These are phyloP conservation scores for Coemansia sp. DNA, from an alignment of 192 early-diverging fungal genomes.

Conservation along the genomic window DNA sequence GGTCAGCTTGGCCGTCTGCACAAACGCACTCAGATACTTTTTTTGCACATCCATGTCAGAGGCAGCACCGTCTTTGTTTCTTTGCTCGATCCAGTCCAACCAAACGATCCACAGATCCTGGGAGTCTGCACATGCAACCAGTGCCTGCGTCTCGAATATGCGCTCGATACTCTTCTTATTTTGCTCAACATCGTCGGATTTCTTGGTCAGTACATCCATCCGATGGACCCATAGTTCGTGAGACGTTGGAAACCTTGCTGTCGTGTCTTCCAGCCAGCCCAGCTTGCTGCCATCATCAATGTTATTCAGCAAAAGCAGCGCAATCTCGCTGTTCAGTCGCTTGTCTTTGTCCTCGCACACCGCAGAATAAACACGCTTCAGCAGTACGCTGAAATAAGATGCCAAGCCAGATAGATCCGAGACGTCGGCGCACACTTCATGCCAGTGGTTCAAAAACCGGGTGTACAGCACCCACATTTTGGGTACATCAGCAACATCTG, in stretches of 20 bases:
- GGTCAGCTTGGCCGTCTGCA: slow-evolving; percentile 51
- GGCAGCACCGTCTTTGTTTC: neutral
- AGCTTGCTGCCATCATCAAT: neutral
- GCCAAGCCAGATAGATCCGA: slow-evolving; percentile 15
- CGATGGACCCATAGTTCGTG: slow-evolving; percentile 34
- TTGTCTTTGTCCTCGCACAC: slow-evolving; percentile 50
- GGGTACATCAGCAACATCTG: slow-evolving; percentile 41
- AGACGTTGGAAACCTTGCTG: slow-evolving; percentile 26
- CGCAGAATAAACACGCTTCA: slow-evolving; percentile 58
- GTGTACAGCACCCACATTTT: slow-evolving; percentile 67
- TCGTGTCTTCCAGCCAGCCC: slow-evolving; percentile 25
- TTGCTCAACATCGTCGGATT: neutral
- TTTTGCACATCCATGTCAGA: slow-evolving; percentile 50
- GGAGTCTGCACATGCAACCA: slow-evolving; percentile 26
- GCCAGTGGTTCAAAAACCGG: slow-evolving; percentile 60
- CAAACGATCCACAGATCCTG: slow-evolving; percentile 49
- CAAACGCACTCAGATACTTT: slow-evolving; percentile 52
- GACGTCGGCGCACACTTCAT: slow-evolving; percentile 1
- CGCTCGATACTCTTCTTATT: slow-evolving; percentile 38
- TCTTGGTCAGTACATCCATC: slow-evolving; percentile 7
- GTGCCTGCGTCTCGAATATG: slow-evolving; percentile 49
- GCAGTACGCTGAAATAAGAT: slow-evolving; percentile 46
- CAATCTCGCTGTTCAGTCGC: slow-evolving; percentile 54
- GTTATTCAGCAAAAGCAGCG: slow-evolving; percentile 41
- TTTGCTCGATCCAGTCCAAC: slow-evolving; percentile 41